Base-by-base conservation (phyloP, 2,329 filamentous ascomycete species). In the Curvularia sp. region DNA sequence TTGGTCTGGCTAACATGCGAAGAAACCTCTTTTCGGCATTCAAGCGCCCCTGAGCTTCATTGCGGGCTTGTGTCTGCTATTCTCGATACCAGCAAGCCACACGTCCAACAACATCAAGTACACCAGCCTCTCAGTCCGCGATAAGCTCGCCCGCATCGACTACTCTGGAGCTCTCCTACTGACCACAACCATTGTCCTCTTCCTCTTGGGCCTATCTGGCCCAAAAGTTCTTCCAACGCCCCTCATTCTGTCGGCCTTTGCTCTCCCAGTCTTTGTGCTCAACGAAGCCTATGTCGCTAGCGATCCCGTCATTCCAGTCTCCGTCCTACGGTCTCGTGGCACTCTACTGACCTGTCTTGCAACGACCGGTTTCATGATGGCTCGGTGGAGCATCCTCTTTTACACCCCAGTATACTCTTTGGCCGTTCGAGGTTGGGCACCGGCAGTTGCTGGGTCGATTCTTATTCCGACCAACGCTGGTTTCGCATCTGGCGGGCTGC, bases 391-490 rank as follows among this genome's bases (percentile, higher is more conserved):
- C 6, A 83, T 96, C 1, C 81, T 96, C 7, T 95, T 93, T 80
- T 96, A 92, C 77, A 85, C 89, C 0, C 92, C 92, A 0, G 86
- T 92, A 43, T 93, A 92, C 68, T 89, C 91, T 33, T 86, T 95
- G 57, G 89, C 90, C 3, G 88, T 95, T 1, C 86, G 88, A 2
- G 86, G 86, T 55, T 89, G 89, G 79, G 78, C 84, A 0, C 89
- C 90, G 0, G 88, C 90, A 0, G 80, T 86, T 1, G 89, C 91
- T 2, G 92, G 92, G 3, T 84, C 89, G 4, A 88, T 94, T 35
- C 83, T 96, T 6, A 86, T 96, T 47, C 91, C 92, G 0, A 95
- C 92, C 0, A 96, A 96, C 75, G 73, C 86, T 5, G 92, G 91
- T 1, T 96, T 96, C 69, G 91, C 88, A 0, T 67, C 85, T 2